Evolutionary conservation across 257 asterid species (phyloP).

Genomic region (Plantago major): DNA sequence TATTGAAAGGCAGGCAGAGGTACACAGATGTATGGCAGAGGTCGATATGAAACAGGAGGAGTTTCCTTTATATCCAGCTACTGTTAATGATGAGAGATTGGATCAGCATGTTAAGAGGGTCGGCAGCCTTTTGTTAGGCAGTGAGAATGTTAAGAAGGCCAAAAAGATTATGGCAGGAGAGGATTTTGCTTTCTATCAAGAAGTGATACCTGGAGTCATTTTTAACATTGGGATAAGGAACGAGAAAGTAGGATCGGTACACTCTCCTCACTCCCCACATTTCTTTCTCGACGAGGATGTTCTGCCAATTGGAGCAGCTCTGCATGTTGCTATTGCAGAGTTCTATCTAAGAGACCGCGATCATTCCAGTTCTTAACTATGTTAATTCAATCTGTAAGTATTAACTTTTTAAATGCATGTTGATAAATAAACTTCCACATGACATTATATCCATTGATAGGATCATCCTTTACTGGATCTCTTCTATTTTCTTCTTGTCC

Average conservation of each 20-base stretch:
- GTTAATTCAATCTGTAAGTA: neutral
- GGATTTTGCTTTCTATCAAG: constrained; percentile 76
- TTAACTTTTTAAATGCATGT: neutral
- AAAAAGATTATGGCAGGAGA: constrained; percentile 74
- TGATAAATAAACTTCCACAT: neutral
- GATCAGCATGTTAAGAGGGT: constrained; percentile 55
- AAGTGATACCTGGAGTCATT: constrained; percentile 68
- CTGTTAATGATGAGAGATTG: constrained; percentile 48
- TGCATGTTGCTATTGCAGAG: constrained; percentile 39
- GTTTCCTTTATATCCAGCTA: constrained; percentile 61
- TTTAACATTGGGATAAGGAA: constrained; percentile 58
- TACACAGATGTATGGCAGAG: constrained; percentile 56
- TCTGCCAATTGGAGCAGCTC: constrained; percentile 69
- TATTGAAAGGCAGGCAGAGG: constrained; percentile 61
- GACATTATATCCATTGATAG: too few relatives aligned
- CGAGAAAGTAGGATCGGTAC: constrained; percentile 53
- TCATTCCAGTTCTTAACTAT: neutral
- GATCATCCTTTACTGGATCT: too few relatives aligned
- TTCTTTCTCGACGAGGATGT: constrained; percentile 77
- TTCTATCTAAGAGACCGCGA: constrained; percentile 27
- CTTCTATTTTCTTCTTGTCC: too few relatives aligned
- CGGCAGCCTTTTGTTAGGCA: constrained; percentile 53
- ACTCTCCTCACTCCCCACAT: constrained; percentile 70
- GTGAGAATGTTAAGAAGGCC: constrained; percentile 37
- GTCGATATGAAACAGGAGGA: constrained; percentile 48